phyloP scores from a whole-genome alignment of 306 rosid genomes.

The Adenanthera pavonina region DNA sequence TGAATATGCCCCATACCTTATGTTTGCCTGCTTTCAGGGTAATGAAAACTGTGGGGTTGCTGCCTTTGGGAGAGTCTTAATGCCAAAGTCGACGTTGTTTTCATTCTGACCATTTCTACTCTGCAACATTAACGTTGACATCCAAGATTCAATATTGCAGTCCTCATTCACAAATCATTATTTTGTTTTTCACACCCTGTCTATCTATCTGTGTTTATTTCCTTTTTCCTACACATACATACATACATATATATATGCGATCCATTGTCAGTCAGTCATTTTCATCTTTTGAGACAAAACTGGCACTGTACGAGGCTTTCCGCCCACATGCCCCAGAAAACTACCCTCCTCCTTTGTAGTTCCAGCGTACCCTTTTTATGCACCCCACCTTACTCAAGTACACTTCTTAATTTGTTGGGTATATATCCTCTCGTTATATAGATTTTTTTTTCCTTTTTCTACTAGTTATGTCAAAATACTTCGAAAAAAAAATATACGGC shows the following conservation, averaged over 20 bases:
- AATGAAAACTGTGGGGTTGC: slow-evolving; percentile 12
- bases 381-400: no score
- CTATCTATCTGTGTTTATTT: neutral
- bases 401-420: no score
- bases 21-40: neutral
- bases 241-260: no score
- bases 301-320: neutral
- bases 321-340: no score
- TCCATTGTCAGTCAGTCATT: neutral
- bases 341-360: no score
- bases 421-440: no score
- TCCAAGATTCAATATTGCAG: neutral
- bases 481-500: no score
- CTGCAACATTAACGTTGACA: neutral
- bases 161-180: neutral
- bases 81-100: neutral
- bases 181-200: neutral
- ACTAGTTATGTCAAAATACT: no score
- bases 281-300: neutral
- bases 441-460: no score
- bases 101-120: neutral
- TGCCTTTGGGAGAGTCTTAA: neutral
- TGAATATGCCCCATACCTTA: neutral
- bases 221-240: neutral
- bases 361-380: no score